These are phyloP conservation scores for Sporothrix phasma DNA, from an alignment of 2,329 filamentous ascomycete species.

Conservation along the genomic window DNA sequence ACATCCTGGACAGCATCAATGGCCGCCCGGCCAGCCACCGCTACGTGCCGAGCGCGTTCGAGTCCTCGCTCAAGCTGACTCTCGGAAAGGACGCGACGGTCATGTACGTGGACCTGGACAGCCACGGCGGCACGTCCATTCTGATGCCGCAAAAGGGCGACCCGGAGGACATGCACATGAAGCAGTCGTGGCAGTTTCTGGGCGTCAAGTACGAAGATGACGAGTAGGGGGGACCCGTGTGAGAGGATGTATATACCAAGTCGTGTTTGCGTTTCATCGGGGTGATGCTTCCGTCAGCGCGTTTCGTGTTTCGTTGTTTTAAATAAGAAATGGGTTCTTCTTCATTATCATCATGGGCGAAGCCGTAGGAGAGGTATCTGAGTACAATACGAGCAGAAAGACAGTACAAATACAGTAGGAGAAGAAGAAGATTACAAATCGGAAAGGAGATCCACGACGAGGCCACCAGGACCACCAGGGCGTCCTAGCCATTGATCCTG, in stretches of 20 bases:
- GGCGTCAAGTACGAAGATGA: constrained; percentile 12
- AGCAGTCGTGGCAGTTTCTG: not conserved
- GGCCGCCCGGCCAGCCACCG: not conserved
- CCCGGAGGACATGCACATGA: constrained; percentile 5
- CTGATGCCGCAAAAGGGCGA: constrained; percentile 9
- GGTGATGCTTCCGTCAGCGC: too few relatives aligned
- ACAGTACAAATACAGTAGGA: not conserved
- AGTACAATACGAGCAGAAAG: not conserved
- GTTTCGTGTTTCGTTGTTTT: not conserved
- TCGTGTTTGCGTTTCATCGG: not conserved
- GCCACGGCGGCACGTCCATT: not conserved
- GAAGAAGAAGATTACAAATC: not conserved
- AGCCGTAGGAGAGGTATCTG: not conserved
- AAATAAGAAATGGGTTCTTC: not conserved
- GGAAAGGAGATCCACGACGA: not conserved
- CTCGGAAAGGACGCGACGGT: constrained; percentile 16
- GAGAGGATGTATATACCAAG: not conserved
- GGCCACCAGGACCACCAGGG: not conserved
- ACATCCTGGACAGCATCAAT: constrained; percentile 29
- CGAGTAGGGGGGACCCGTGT: not conserved
- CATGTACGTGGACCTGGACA: constrained; percentile 9
- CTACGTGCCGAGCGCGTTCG: constrained; percentile 8
- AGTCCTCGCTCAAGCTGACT: constrained; percentile 13
- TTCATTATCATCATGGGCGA: not conserved
- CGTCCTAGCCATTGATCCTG: constrained; percentile 8